Evolutionary conservation across 2,329 filamentous ascomycete species (phyloP).

Genomic region (Aspergillus cejpii): DNA sequence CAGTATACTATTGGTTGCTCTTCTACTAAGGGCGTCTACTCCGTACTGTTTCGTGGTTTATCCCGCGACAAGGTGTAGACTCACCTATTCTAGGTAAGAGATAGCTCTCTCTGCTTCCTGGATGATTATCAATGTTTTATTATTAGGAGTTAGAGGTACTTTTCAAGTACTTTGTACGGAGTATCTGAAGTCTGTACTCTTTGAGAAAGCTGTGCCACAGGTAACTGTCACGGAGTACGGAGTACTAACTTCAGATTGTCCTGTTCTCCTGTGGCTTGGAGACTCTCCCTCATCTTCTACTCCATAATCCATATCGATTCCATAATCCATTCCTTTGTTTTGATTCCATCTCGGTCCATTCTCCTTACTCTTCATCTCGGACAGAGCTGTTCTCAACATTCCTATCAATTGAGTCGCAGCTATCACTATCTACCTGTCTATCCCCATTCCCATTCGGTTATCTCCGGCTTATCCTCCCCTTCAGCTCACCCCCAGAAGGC

Average conservation of each 20-base stretch:
- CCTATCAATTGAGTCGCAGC: conserved; percentile 23
- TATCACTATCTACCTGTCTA: background rate
- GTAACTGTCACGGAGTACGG: too few relatives aligned
- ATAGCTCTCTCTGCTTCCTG: conserved; percentile 5
- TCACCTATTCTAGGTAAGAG: conserved; percentile 8
- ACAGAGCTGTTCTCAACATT: background rate
- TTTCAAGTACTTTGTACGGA: too few relatives aligned
- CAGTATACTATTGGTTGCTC: conserved; percentile 2
- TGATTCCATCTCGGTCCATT: background rate
- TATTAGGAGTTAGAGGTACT: too few relatives aligned
- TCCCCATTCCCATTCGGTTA: conserved; percentile 19
- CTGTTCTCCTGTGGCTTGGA: background rate
- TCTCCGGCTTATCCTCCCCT: conserved; percentile 25
- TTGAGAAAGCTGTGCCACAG: too few relatives aligned
- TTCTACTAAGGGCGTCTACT: conserved; percentile 5
- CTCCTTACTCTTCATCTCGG: too few relatives aligned
- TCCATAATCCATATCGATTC: too few relatives aligned
- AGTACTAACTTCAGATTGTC: too few relatives aligned
- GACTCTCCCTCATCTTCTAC: background rate
- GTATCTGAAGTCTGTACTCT: too few relatives aligned
- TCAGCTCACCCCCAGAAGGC: conserved; percentile 9
- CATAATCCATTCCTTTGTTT: background rate
- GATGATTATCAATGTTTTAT: too few relatives aligned
- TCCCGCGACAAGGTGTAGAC: conserved; percentile 17
- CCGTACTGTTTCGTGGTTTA: conserved; percentile 18